phyloP scores from a whole-genome alignment of 345 rosid genomes.

The Salix exigua region DNA sequence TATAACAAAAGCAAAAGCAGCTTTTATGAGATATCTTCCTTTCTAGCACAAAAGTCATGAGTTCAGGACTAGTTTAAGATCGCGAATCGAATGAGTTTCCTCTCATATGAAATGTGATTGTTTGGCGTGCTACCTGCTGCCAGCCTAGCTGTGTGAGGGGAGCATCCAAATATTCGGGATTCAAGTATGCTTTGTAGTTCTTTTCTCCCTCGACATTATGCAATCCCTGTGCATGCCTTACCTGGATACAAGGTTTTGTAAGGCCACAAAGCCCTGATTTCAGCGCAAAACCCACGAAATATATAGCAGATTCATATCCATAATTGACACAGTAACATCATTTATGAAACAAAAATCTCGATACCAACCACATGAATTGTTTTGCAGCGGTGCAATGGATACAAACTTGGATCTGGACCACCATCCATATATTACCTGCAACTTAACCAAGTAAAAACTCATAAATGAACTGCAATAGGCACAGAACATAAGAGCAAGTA shows the following conservation, averaged over 20 bases:
- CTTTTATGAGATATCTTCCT: not conserved
- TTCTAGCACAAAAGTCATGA: not conserved
- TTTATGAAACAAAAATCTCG: conserved; percentile 28
- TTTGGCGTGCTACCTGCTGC: conserved; percentile 56
- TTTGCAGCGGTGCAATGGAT: conserved; percentile 93
- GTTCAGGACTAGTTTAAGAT: not conserved
- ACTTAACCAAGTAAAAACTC: not conserved
- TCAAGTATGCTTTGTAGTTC: conserved; percentile 78
- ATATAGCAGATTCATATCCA: conserved; percentile 40
- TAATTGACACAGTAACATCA: conserved; percentile 13
- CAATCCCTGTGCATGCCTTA: conserved; percentile 96
- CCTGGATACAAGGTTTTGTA: conserved; percentile 62
- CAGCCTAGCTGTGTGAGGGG: conserved; percentile 87
- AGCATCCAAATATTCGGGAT: conserved; percentile 87
- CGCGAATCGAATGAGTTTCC: not conserved
- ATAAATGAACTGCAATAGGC: not conserved
- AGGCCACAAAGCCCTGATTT: conserved; percentile 46
- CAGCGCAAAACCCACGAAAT: conserved; percentile 44
- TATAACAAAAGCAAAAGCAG: conserved; percentile 25
- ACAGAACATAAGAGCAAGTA: not conserved
- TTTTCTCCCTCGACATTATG: conserved; percentile 97
- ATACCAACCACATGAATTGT: conserved; percentile 79
- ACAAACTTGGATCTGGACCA: conserved; percentile 60
- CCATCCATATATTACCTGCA: conserved; percentile 65
- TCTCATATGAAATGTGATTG: not conserved